These are phyloP conservation scores for Kwoniella shandongensis DNA, from an alignment of 768 basidiomycete genomes.

Conservation along the genomic window DNA sequence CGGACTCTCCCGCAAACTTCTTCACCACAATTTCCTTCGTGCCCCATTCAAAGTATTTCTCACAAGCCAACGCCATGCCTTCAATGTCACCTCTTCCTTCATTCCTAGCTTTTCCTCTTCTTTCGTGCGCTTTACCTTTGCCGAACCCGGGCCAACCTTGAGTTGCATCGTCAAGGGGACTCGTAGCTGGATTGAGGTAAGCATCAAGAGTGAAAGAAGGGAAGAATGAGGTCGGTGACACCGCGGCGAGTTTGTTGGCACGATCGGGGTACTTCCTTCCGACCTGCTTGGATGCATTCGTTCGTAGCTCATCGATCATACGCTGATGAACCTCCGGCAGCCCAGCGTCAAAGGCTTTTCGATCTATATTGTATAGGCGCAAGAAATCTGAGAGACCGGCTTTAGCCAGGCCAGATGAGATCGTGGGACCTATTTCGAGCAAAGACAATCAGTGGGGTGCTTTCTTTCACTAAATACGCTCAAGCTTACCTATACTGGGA, in stretches of 20 bases:
- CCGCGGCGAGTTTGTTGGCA: constrained; percentile 70
- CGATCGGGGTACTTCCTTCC: constrained; percentile 56
- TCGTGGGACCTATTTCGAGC: constrained; percentile 54
- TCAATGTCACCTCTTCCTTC: constrained; percentile 49
- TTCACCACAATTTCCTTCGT: constrained; percentile 77
- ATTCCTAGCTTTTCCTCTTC: constrained; percentile 37
- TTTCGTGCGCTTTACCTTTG: constrained; percentile 12
- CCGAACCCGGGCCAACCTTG: constrained; percentile 49
- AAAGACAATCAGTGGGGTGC: no score
- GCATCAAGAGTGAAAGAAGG: constrained; percentile 71
- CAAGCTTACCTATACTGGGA: constrained; percentile 37
- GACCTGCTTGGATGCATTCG: constrained; percentile 63
- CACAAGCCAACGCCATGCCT: constrained; percentile 74
- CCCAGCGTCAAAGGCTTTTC: constrained; percentile 10
- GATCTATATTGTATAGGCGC: constrained; percentile 18
- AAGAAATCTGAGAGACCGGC: constrained; percentile 68
- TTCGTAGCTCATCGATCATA: constrained; percentile 53
- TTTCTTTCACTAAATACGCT: no score
- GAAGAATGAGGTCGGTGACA: constrained; percentile 70
- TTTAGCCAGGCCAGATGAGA: constrained; percentile 73
- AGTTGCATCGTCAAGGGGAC: constrained; percentile 17
- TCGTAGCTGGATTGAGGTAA: constrained; percentile 72
- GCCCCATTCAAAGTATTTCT: constrained; percentile 90
- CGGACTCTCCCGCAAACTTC: constrained; percentile 66
- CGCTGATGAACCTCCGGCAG: constrained; percentile 11